Evolutionary conservation across 2,329 filamentous ascomycete genomes (phyloP).

Genomic region (Diaporthe longicolla): DNA sequence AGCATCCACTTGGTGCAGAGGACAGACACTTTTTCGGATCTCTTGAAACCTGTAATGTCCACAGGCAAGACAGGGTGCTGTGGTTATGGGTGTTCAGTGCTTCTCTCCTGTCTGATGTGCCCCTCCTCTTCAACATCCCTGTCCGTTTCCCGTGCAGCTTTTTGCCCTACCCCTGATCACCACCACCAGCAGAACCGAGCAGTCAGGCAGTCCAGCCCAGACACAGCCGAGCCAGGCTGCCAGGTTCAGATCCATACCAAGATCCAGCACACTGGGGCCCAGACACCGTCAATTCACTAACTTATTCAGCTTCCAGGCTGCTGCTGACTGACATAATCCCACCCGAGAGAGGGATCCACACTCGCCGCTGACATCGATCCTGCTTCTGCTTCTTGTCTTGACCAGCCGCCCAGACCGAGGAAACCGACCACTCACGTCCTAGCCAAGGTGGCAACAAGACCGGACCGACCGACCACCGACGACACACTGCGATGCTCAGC

Average conservation of each 20-base stretch:
- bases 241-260: slow-evolving; percentile 6
- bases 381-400: background rate
- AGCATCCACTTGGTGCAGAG: slow-evolving; percentile 19
- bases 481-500: background rate
- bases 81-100: background rate
- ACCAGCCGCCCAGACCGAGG: no score
- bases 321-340: slow-evolving; percentile 2
- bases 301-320: background rate
- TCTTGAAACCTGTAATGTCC: slow-evolving; percentile 11
- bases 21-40: background rate
- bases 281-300: background rate
- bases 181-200: background rate
- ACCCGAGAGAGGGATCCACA: background rate
- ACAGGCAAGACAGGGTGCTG: background rate
- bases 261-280: background rate
- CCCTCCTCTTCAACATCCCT: background rate
- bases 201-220: background rate
- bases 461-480: background rate
- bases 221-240: background rate
- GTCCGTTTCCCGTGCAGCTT: background rate
- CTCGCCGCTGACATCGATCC: slow-evolving; percentile 12
- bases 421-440: background rate
- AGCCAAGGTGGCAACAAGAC: background rate
- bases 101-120: slow-evolving; percentile 1
- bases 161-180: background rate